These are phyloP conservation scores for Syzygium jambos DNA, from an alignment of 345 rosid species.

Conservation along the genomic window DNA sequence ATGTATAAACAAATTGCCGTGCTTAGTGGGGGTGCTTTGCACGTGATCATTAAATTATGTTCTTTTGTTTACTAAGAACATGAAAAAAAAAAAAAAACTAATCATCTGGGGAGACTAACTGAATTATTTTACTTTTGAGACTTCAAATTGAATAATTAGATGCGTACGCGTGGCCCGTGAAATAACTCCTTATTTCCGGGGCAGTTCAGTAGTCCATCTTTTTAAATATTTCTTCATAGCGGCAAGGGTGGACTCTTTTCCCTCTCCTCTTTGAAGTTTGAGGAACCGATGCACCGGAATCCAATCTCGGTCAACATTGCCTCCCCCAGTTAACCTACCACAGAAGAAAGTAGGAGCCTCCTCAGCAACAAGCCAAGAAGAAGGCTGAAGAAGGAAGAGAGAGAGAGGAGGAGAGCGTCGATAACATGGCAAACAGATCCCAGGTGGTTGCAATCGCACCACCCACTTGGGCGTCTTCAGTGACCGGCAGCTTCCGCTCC, in stretches of 20 bases:
- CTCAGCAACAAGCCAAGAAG: not conserved
- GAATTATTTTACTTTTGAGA: not conserved
- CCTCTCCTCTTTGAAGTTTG: not conserved
- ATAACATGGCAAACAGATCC: not conserved
- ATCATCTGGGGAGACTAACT: not conserved
- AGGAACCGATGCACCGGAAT: not conserved
- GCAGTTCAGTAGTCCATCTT: not conserved
- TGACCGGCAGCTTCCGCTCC: slow-evolving; percentile 55
- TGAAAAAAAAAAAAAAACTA: no score
- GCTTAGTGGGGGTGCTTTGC: not conserved
- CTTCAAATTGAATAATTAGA: not conserved
- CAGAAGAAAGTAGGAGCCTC: not conserved
- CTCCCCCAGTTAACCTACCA: not conserved
- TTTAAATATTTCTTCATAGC: not conserved
- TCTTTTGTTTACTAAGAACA: not conserved
- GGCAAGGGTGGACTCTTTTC: not conserved
- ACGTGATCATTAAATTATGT: not conserved
- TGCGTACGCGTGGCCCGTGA: not conserved
- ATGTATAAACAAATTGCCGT: not conserved
- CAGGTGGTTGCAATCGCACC: not conserved
- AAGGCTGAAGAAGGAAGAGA: not conserved
- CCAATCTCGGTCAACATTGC: not conserved
- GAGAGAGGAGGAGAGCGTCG: not conserved
- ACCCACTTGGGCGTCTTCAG: not conserved
- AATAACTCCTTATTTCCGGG: not conserved